phyloP scores from a whole-genome alignment of 1,284 basidiomycete genomes.

The Fereydounia khargensis region DNA sequence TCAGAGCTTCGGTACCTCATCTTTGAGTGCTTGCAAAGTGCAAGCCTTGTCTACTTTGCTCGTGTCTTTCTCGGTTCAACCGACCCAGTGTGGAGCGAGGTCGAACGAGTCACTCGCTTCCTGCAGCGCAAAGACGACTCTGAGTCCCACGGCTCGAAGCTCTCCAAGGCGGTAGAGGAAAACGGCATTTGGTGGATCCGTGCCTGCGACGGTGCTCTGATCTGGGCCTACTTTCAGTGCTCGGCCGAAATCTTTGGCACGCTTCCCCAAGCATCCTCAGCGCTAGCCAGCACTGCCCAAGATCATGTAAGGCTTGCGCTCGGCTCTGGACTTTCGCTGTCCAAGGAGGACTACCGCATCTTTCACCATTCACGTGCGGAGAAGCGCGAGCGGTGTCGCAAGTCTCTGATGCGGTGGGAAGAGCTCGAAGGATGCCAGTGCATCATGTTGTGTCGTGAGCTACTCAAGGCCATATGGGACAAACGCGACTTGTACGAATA shows the following conservation, averaged over 20 bases:
- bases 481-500: slow-evolving; percentile 8
- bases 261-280: too few relatives aligned
- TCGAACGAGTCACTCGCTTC: slow-evolving; percentile 10
- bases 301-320: slow-evolving; percentile 2
- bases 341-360: background rate
- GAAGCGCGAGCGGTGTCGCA: slow-evolving; percentile 4
- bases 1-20: slow-evolving; percentile 16
- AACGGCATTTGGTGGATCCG: slow-evolving; percentile 13
- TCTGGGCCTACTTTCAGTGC: slow-evolving; percentile 13
- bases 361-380: slow-evolving; percentile 3
- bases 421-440: slow-evolving; percentile 7
- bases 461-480: slow-evolving; percentile 9
- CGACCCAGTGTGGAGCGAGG: slow-evolving; percentile 8
- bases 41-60: slow-evolving; percentile 10
- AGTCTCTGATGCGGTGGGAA: slow-evolving; percentile 8
- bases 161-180: slow-evolving; percentile 5
- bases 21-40: slow-evolving; percentile 11
- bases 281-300: too few relatives aligned
- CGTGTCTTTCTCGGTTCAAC: slow-evolving; percentile 8
- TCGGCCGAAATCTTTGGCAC: slow-evolving; percentile 10
- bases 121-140: slow-evolving; percentile 8
- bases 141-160: background rate
- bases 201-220: slow-evolving; percentile 8
- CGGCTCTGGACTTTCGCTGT: slow-evolving; percentile 2
- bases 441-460: slow-evolving; percentile 6